Evolutionary conservation across 345 rosid genomes (phyloP).

Genomic region (Bretschneidera sinensis): DNA sequence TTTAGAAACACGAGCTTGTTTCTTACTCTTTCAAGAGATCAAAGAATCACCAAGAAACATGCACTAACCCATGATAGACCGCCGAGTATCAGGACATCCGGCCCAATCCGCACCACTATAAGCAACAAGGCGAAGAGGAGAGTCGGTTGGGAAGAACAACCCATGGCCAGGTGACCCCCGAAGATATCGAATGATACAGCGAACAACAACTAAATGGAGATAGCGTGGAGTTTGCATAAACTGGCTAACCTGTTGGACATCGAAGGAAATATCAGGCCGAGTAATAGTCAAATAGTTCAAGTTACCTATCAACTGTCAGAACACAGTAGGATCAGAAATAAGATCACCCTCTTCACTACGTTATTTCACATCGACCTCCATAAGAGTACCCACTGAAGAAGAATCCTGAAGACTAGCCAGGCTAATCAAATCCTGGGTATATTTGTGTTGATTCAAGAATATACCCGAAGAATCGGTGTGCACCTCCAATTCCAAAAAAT

Average conservation of each 20-base stretch:
- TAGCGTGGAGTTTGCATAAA: background rate
- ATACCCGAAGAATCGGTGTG: no score
- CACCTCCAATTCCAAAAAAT: no score
- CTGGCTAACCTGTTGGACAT: conserved; percentile 1
- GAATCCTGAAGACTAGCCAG: conserved; percentile 1
- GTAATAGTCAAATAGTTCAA: no score
- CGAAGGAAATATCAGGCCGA: no score
- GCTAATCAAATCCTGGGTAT: no score
- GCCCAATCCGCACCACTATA: conserved; percentile 9
- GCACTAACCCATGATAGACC: background rate
- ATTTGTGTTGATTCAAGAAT: no score
- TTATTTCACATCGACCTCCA: conserved; percentile 2
- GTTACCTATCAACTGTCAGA: no score
- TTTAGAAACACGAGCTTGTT: no score
- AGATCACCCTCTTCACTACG: background rate
- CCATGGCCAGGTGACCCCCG: background rate
- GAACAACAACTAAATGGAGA: background rate
- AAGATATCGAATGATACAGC: no score
- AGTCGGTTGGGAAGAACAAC: background rate
- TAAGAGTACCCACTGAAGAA: conserved; percentile 2
- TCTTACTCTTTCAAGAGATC: conserved; percentile 8
- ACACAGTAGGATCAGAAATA: no score
- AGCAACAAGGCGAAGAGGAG: background rate
- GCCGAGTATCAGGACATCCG: no score
- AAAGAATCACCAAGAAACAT: conserved; percentile 7